Evolutionary conservation across 208 protist genomes (phyloP).

Genomic region (Leishmania guyanensis): DNA sequence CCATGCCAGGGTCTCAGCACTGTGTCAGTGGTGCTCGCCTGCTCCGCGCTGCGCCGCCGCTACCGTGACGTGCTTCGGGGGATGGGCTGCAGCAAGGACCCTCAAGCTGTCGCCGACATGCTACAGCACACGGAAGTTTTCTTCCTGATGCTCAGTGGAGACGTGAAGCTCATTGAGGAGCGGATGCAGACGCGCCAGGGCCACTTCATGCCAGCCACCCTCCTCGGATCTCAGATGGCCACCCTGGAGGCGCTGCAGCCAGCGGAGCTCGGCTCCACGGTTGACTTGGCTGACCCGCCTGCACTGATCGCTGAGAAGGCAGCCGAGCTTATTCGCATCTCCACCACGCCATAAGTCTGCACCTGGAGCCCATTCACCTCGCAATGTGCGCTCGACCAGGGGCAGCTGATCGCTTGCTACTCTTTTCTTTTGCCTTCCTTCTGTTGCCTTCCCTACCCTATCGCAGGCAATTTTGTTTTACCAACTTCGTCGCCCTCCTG

Average conservation of each 20-base stretch:
- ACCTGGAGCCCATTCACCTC: not conserved
- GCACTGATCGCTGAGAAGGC: conserved; percentile 34
- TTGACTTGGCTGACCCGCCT: conserved; percentile 29
- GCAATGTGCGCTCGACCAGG: not conserved
- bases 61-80: conserved; percentile 71
- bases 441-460: conserved; percentile 7
- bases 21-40: conserved; percentile 56
- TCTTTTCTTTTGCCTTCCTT: conserved; percentile 17
- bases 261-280: conserved; percentile 38
- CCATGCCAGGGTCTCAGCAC: conserved; percentile 5
- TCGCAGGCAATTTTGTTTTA: not conserved
- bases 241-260: conserved; percentile 50
- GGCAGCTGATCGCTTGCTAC: not conserved
- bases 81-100: not conserved
- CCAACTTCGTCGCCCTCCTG: not conserved
- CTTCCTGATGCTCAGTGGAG: conserved; percentile 58
- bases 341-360: not conserved
- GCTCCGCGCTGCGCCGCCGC: conserved; percentile 55
- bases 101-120: conserved; percentile 1
- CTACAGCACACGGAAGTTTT: conserved; percentile 31
- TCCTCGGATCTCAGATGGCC: conserved; percentile 65
- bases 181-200: conserved; percentile 48
- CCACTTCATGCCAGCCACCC: conserved; percentile 68
- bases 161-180: conserved; percentile 30
- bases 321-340: conserved; percentile 18